Evolutionary conservation across 805 yeast species (phyloP).

Genomic region (Saturnispora ahearnii): DNA sequence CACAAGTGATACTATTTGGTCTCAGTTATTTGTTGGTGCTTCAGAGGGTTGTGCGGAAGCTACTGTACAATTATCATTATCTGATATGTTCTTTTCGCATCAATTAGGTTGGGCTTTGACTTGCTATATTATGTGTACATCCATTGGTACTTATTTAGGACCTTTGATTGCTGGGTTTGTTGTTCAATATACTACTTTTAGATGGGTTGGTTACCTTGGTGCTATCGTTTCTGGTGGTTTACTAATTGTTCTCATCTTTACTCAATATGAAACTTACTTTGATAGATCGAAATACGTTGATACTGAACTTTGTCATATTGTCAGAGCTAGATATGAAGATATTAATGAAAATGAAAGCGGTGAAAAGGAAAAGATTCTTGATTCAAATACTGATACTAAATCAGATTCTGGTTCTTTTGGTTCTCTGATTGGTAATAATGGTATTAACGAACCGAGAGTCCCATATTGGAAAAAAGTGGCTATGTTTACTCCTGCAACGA

Average conservation of each 20-base stretch:
- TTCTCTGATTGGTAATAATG: constrained; percentile 23
- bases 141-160: constrained; percentile 71
- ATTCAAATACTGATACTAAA: not conserved
- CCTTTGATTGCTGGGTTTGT: constrained; percentile 75
- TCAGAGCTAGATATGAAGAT: constrained; percentile 3
- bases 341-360: not conserved
- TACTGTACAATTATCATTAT: constrained; percentile 54
- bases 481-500: constrained; percentile 47
- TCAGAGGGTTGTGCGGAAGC: constrained; percentile 73
- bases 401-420: constrained; percentile 5
- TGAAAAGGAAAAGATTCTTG: constrained; percentile 5
- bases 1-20: constrained; percentile 62
- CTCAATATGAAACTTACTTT: constrained; percentile 64
- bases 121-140: constrained; percentile 62
- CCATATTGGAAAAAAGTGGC: constrained; percentile 40
- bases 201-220: constrained; percentile 71
- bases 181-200: constrained; percentile 49
- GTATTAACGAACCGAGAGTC: constrained; percentile 33
- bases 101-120: constrained; percentile 68
- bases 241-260: constrained; percentile 44
- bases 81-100: constrained; percentile 72
- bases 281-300: constrained; percentile 39
- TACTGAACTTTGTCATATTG: not conserved
- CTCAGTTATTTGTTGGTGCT: constrained; percentile 73
- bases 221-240: constrained; percentile 57